A percentile compares a stretch with the other conserved stretches of the same genome.
These are phyloP conservation scores for Yamadazyma blattariae DNA, from an alignment of 1,139 yeast genomes.

Conservation along the genomic window DNA sequence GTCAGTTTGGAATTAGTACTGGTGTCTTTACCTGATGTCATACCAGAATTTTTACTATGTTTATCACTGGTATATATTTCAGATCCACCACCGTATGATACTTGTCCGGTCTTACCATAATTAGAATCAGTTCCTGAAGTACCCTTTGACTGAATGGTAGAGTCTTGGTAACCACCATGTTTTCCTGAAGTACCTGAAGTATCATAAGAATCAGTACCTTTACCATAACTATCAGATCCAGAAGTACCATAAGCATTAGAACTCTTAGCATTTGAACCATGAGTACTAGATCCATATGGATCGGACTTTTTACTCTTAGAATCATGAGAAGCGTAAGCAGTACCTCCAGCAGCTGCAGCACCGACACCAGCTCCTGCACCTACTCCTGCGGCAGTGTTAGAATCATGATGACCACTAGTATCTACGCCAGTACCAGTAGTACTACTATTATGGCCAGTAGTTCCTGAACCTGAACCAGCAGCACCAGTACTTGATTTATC, in stretches of 20 bases:
- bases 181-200: conserved; percentile 5
- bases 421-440: conserved; percentile 11
- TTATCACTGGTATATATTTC: conserved; percentile 5
- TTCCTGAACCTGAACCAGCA: conserved; percentile 13
- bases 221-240: background rate
- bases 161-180: conserved; percentile 4
- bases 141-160: conserved; percentile 4
- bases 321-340: conserved; percentile 10
- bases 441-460: conserved; percentile 12
- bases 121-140: conserved; percentile 1
- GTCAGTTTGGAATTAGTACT: conserved; percentile 1
- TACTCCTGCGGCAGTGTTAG: conserved; percentile 12
- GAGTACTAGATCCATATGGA: background rate
- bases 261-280: conserved; percentile 2
- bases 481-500: conserved; percentile 7
- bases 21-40: background rate
- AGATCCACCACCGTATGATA: conserved; percentile 9
- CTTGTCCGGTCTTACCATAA: conserved; percentile 13
- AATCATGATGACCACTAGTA: conserved; percentile 11
- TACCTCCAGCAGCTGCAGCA: conserved; percentile 1
- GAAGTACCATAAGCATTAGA: background rate
- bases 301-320: conserved; percentile 3
- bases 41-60: background rate
- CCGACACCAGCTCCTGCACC: conserved; percentile 10
- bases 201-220: background rate